Evolutionary conservation across 805 yeast genomes (phyloP).

Genomic region (Ogataea trehaloabstinens): DNA sequence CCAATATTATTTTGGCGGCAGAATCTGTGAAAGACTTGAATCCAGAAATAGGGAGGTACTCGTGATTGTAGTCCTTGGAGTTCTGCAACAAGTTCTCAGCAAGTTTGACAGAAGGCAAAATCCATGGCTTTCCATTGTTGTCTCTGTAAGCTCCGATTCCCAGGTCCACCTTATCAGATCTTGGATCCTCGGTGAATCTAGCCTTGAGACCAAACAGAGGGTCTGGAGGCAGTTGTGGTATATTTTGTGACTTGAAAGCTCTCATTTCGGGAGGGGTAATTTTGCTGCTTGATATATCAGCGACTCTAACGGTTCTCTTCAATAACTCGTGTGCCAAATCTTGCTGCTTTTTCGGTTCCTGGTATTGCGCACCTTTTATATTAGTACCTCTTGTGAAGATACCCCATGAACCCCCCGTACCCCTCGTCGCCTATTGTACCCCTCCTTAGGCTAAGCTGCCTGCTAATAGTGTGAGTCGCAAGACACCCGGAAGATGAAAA

Average conservation of each 20-base stretch:
- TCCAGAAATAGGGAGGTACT: slow-evolving; percentile 83
- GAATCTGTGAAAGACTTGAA: slow-evolving; percentile 61
- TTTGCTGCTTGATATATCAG: too few species aligned
- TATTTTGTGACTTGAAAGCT: slow-evolving; percentile 32
- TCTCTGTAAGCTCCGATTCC: slow-evolving; percentile 97
- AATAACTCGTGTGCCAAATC: too few species aligned
- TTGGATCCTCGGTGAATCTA: slow-evolving; percentile 55
- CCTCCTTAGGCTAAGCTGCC: neutral
- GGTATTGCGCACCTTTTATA: too few species aligned
- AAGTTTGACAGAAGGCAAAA: slow-evolving; percentile 70
- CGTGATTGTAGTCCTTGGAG: slow-evolving; percentile 72
- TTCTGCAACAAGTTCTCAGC: slow-evolving; percentile 67
- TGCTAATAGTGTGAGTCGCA: too few species aligned
- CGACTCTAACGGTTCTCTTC: too few species aligned
- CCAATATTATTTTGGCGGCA: slow-evolving; percentile 73
- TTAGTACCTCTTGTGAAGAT: too few species aligned
- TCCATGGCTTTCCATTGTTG: slow-evolving; percentile 84
- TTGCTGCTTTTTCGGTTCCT: too few species aligned
- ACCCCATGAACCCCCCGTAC: neutral
- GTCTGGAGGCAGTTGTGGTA: slow-evolving; percentile 75
- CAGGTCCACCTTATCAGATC: slow-evolving; percentile 72
- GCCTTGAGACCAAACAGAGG: slow-evolving; percentile 82
- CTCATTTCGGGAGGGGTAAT: too few species aligned
- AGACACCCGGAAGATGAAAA: too few species aligned
- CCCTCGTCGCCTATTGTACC: neutral